These are phyloP conservation scores for Endocalyx cinctus DNA, from an alignment of 2,329 filamentous ascomycete species.

Conservation along the genomic window DNA sequence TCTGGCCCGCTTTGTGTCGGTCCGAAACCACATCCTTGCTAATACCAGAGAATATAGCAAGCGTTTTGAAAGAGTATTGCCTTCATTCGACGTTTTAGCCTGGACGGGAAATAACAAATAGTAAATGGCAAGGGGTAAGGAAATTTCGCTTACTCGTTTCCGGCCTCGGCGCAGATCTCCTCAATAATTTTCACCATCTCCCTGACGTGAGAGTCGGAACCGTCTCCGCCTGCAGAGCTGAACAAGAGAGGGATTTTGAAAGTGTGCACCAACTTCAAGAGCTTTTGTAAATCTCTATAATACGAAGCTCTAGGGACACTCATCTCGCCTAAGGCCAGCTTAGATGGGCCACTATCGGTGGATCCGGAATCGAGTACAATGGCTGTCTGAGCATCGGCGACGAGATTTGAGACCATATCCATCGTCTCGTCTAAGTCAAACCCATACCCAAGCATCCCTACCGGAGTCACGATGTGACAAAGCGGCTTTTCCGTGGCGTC, in stretches of 20 bases:
- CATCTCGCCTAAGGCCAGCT: conserved; percentile 36
- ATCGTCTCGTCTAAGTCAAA: conserved; percentile 30
- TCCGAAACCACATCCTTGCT: conserved; percentile 20
- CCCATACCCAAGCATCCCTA: conserved; percentile 47
- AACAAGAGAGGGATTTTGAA: conserved; percentile 37
- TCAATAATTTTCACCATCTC: conserved; percentile 35
- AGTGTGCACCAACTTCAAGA: conserved; percentile 29
- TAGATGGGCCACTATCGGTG: conserved; percentile 33
- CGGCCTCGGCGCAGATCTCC: conserved; percentile 26
- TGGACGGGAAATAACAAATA: too few relatives aligned
- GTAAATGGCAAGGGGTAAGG: too few relatives aligned
- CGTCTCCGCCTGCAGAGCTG: conserved; percentile 43
- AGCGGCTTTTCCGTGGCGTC: conserved; percentile 10
- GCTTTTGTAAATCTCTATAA: conserved; percentile 34
- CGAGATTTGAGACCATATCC: conserved; percentile 19
- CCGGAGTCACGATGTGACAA: conserved; percentile 40
- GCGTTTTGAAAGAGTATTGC: conserved; percentile 26
- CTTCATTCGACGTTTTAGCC: too few relatives aligned
- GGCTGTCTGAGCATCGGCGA: too few relatives aligned
- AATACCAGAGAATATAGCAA: conserved; percentile 36
- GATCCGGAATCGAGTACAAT: conserved; percentile 31
- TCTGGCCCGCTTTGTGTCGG: conserved; percentile 19
- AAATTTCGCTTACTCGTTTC: too few relatives aligned
- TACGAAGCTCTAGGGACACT: conserved; percentile 37
- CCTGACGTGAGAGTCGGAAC: conserved; percentile 38